Evolutionary conservation across 306 rosid genomes (phyloP), one percentile per base, ranked within the genome.

Genomic region (Ormosia emarginata): DNA sequence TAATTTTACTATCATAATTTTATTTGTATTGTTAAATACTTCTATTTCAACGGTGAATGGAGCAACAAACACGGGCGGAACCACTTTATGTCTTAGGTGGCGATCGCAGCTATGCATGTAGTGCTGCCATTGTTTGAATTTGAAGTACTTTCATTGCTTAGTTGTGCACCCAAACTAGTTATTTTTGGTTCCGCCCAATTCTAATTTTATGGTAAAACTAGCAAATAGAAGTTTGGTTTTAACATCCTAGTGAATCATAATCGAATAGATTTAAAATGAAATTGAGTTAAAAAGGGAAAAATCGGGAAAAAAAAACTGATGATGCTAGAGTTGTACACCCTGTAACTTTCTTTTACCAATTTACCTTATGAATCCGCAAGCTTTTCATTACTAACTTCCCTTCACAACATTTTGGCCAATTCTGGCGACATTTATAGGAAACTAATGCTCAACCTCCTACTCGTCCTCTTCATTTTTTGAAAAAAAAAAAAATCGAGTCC

Each of bases 341-440:
- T 57, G 32, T 33, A 24, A 24, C 64, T 36, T 57, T 24, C 24
- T 24, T 24, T 24, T 24, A 24, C 24, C 24, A 24, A 24, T 56
- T 24, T 57, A 8, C 12, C 40, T 10, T 59, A 59, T 3, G 40
- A 72, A 72, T 53, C 65, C 52, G 17, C 40, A 39, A 17, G 67
- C 52, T 39, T 74, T 57, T 18, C 8, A 6, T 74, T 30, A 2
- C 32, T 11, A 74, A 74, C 18, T 74, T 17, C 5, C 18, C 66
- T 4, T 59, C 15, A 36, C 66, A 67, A 46, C 47, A 44, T 32
- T 7, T 62, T 18, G 34, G 71, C 36, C 47, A 44, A 61, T 18
- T 56, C 37, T 76, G 37, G 70, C 15, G 4, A 79, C 74, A 72
- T 81, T 24, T 49, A 63, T 73, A 81, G 80, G 41, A 67, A 15